These are phyloP conservation scores for Eutrema japonicum DNA, from an alignment of 345 rosid species.

Conservation along the genomic window DNA sequence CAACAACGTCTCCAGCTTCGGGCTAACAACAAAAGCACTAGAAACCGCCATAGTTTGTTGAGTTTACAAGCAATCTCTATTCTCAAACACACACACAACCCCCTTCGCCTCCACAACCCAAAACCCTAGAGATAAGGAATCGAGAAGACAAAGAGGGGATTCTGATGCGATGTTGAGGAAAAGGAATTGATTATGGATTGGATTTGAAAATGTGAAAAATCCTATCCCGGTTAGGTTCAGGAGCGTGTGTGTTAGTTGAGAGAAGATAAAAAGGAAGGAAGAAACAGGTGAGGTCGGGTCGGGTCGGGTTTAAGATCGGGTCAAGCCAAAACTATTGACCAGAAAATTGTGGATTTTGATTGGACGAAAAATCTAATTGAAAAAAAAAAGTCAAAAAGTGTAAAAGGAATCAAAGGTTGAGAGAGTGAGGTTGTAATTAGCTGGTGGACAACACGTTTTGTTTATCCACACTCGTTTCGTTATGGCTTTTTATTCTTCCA, in stretches of 20 bases:
- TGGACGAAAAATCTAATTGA: not conserved
- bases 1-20: slow-evolving; percentile 47
- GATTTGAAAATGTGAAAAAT: slow-evolving; percentile 8
- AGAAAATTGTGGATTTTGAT: not conserved
- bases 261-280: not conserved
- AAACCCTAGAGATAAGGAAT: slow-evolving; percentile 28
- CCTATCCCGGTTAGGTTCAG: slow-evolving; percentile 21
- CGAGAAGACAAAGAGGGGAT: slow-evolving; percentile 36
- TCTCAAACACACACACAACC: slow-evolving; percentile 12
- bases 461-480: slow-evolving; percentile 54
- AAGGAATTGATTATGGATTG: not conserved
- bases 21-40: slow-evolving; percentile 33
- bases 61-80: not conserved
- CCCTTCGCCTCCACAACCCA: slow-evolving; percentile 32
- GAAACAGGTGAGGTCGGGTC: slow-evolving; percentile 41
- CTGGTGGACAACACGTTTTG: slow-evolving; percentile 49
- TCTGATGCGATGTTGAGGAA: not conserved
- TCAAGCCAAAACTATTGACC: slow-evolving; percentile 41
- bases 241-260: slow-evolving; percentile 34
- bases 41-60: slow-evolving; percentile 53
- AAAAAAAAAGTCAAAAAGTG: slow-evolving; percentile 1
- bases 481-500: not conserved
- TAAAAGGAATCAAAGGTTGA: slow-evolving; percentile 32
- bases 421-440: slow-evolving; percentile 38
- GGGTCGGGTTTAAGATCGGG: slow-evolving; percentile 29